Evolutionary conservation across 2,329 filamentous ascomycete species (phyloP), one percentile per base, ranked within the genome.

Genomic region (Arthrinium puccinioides): DNA sequence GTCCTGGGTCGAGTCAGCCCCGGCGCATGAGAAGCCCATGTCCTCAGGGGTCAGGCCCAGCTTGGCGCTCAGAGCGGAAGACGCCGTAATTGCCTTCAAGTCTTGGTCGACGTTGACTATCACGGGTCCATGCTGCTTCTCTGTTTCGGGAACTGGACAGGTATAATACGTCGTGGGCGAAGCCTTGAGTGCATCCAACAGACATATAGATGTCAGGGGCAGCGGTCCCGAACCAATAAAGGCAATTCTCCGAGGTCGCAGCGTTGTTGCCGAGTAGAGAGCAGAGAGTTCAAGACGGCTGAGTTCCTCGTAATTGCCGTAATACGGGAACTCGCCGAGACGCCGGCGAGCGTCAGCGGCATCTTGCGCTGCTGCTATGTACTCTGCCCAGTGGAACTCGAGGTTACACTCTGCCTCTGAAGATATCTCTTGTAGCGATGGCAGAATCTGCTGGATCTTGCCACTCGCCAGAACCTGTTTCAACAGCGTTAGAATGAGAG

Each of bases 211-310:
- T 0, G 68, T 71, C 13, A 74, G 46, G 0, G 70, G 70, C 2
- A 74, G 47, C 0, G 69, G 69, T 1, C 70, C 70, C 0, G 65
- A 70, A 10, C 70, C 70, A 4, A 74, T 59, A 44, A 74, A 72
- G 2, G 64, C 65, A 14, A 73, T 55, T 6, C 48, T 57, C 1
- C 40, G 41, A 0, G 61, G 59, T 3, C 45, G 33, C n/a, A 43
- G 13, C 1, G 47, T 42, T 3, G 56, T 46, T 14, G 62, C 63
- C 4, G 63, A 55, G 10, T 52, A 42, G 5, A 73, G 53, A 8
- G 63, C 57, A 18, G 54, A 54, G 18, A 68, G 55, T 48, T 74
- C 70, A 26, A 73, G 56, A 11, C 57, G 59, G 0, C 66, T 63
- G 20, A 74, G 60, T 16, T 69, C 63, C 23, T 64, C 42, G 46